Percentiles rank a stretch among this genome's conserved stretches.
phyloP scores from a whole-genome alignment of 352 stramenopile genomes.

The Pythium sukuiense region DNA sequence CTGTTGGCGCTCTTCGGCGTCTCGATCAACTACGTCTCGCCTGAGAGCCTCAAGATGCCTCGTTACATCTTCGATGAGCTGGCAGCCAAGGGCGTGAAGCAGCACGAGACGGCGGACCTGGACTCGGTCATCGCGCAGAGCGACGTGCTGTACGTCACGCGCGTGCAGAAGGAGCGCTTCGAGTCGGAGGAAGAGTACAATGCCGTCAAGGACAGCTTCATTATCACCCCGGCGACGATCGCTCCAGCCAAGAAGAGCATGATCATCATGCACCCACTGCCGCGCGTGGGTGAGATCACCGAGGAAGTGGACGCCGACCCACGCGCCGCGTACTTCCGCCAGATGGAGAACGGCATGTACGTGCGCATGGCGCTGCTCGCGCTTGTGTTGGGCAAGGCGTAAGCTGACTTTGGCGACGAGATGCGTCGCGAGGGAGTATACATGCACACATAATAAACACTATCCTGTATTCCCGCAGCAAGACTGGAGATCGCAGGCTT shows the following conservation, averaged over 20 bases:
- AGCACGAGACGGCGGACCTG: conserved; percentile 86
- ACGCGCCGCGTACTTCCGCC: conserved; percentile 96
- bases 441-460: background rate
- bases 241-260: conserved; percentile 87
- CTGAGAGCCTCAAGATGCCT: conserved; percentile 86
- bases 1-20: conserved; percentile 92
- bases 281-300: conserved; percentile 96
- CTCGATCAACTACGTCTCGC: conserved; percentile 92
- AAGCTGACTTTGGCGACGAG: conserved; percentile 14
- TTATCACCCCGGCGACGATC: conserved; percentile 70
- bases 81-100: conserved; percentile 62
- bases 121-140: conserved; percentile 88
- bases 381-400: conserved; percentile 88
- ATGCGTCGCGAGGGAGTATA: too few relatives aligned
- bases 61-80: conserved; percentile 81
- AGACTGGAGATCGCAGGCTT: conserved; percentile 4
- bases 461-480: conserved; percentile 13
- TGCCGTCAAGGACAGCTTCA: conserved; percentile 91
- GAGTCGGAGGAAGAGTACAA: conserved; percentile 94
- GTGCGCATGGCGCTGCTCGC: conserved; percentile 98
- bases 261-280: conserved; percentile 98
- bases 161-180: conserved; percentile 98
- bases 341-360: conserved; percentile 99
- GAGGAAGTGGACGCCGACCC: conserved; percentile 96
- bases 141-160: conserved; percentile 98